Base-by-base conservation (phyloP, 768 basidiomycete species). In the Rhizopogon salebrosus region DNA sequence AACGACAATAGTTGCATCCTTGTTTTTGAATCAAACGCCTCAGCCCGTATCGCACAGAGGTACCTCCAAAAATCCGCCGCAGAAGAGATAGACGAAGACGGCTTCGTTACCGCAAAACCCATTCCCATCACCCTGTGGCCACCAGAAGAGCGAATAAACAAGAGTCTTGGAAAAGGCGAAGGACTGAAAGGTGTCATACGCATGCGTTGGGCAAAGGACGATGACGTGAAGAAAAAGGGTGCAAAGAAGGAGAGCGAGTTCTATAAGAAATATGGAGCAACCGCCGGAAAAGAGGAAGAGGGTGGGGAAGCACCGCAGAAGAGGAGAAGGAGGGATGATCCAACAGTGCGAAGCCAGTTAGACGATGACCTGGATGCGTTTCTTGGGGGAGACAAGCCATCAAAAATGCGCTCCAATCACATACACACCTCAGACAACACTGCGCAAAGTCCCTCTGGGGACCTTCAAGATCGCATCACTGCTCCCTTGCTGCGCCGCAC, bases 1-100 rank as follows among this genome's bases (percentile, higher is more conserved):
- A 83, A 91, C 65, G 91, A 93, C 69, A 84, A 73, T 22, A 90
- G 87, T 23, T 92, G 89, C 59, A 78, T 93, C 3, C 72, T 92
- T 48, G 85, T 93, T 39, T 93, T 90, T 63, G 69, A 77, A 27
- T 76, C 80, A 36, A 80, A 75, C 48, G 55, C 70, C 35, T 66
- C 74, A 11, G 89, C 89, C 11, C 75, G 78, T 23, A 59, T 69
- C 1, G 84, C 80, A 2, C 75, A 78, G 57, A 67, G 71, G 10
- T 62, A 61, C 20, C 74, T 90, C 16, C 76, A 76, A 58, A 85
- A 84, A 64, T 69, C 75, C 14, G 56, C 67, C 8, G 58, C 70
- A 5, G 84, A 85, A 58, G 74, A 79, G 39, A 48, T 57, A 48
- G 82, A 83, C 42, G 74, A 71, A 11, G 80, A 80, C 24, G 85